These are phyloP conservation scores for Paecilomyces variotii DNA, from an alignment of 2,329 filamentous ascomycete genomes.

Conservation along the genomic window DNA sequence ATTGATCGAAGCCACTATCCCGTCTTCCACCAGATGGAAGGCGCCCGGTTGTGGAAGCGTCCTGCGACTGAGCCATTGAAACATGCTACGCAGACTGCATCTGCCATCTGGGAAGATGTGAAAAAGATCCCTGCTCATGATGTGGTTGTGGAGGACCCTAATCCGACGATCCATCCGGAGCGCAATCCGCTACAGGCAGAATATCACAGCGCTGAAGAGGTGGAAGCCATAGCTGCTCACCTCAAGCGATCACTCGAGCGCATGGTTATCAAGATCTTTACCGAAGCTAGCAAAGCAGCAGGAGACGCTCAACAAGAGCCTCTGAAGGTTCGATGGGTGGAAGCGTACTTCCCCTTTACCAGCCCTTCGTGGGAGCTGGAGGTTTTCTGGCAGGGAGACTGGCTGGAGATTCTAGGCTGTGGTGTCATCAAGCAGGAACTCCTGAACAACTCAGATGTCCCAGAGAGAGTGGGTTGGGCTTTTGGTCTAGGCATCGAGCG, in stretches of 20 bases:
- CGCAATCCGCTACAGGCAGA: slow-evolving; percentile 73
- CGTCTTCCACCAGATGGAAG: slow-evolving; percentile 98
- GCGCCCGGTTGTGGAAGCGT: slow-evolving; percentile 81
- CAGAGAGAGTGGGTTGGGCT: slow-evolving; percentile 78
- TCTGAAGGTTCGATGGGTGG: slow-evolving; percentile 83
- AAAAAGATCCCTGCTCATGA: slow-evolving; percentile 63
- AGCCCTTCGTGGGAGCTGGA: slow-evolving; percentile 94
- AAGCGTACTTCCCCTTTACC: slow-evolving; percentile 96
- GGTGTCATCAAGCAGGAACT: slow-evolving; percentile 81
- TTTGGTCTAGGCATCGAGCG: slow-evolving; percentile 91
- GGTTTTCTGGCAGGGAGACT: slow-evolving; percentile 87
- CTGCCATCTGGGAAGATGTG: slow-evolving; percentile 62
- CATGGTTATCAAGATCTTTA: slow-evolving; percentile 85
- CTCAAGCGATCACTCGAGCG: slow-evolving; percentile 83
- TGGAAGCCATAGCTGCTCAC: slow-evolving; percentile 73
- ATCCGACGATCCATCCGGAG: slow-evolving; percentile 66
- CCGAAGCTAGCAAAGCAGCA: slow-evolving; percentile 62
- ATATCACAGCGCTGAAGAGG: slow-evolving; percentile 67
- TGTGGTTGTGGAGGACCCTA: slow-evolving; percentile 74
- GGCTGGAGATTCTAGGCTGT: slow-evolving; percentile 93
- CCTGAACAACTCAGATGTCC: slow-evolving; percentile 66
- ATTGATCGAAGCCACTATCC: slow-evolving; percentile 94
- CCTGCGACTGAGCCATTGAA: slow-evolving; percentile 24
- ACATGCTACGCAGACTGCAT: slow-evolving; percentile 39
- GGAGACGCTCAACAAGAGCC: slow-evolving; percentile 55